These are phyloP conservation scores for Areca catechu DNA, from an alignment of 176 grass and related monocot species.

Conservation along the genomic window DNA sequence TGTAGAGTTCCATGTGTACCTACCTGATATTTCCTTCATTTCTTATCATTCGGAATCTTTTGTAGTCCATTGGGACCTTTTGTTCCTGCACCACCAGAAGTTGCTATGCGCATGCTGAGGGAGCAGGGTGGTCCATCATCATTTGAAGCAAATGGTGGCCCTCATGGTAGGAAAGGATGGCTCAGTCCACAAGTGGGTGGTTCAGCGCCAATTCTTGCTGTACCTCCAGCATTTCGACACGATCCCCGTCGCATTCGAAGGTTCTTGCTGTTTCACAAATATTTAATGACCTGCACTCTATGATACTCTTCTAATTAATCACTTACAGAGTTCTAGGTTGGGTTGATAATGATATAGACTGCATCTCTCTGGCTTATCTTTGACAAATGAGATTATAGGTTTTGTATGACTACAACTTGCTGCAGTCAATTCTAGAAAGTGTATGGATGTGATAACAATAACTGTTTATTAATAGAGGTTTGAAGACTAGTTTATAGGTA, in stretches of 20 bases:
- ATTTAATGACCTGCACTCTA: too few species aligned
- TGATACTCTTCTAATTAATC: too few species aligned
- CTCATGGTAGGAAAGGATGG: conserved; percentile 41
- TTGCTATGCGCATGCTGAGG: conserved; percentile 96
- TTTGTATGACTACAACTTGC: too few species aligned
- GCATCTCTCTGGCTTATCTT: too few species aligned
- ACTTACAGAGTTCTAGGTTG: too few species aligned
- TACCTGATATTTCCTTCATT: too few species aligned
- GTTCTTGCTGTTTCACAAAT: conserved; percentile 18
- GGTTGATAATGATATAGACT: too few species aligned
- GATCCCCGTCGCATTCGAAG: conserved; percentile 90
- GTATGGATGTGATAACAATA: too few species aligned
- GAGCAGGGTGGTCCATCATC: conserved; percentile 49
- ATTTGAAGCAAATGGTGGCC: conserved; percentile 50
- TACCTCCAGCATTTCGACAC: conserved; percentile 70
- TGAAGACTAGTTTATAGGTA: too few species aligned
- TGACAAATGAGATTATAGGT: too few species aligned
- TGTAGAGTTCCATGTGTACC: not conserved
- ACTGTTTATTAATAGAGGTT: too few species aligned
- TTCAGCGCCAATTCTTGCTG: conserved; percentile 45
- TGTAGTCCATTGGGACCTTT: conserved; percentile 89
- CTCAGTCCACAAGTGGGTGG: conserved; percentile 50
- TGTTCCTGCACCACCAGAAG: conserved; percentile 95
- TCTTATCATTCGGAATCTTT: not conserved
- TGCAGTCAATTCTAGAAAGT: too few species aligned